phyloP scores from a whole-genome alignment of 2,329 filamentous ascomycete genomes.

The Cryphonectria japonica region DNA sequence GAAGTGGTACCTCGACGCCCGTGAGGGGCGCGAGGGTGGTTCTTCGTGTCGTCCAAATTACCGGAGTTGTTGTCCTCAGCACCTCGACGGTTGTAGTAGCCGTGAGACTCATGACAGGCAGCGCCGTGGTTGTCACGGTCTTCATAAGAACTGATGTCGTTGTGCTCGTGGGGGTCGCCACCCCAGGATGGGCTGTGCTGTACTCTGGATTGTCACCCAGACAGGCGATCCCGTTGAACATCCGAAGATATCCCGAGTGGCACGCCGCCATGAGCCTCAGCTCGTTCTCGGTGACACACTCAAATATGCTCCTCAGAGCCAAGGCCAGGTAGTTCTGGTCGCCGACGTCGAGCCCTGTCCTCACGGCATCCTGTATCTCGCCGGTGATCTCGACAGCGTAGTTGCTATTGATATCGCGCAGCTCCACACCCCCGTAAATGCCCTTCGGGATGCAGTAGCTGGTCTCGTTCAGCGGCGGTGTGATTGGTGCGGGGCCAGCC shows the following conservation, averaged over 20 bases:
- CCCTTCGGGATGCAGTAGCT: slow-evolving; percentile 14
- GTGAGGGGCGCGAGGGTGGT: not conserved
- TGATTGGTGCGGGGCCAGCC: not conserved
- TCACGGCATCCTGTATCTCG: slow-evolving; percentile 4
- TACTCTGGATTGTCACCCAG: not conserved
- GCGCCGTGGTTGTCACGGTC: not conserved
- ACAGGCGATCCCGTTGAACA: not conserved
- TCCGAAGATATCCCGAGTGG: not conserved
- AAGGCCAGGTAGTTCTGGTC: not conserved
- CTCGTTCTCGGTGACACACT: slow-evolving; percentile 1
- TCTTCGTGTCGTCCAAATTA: not conserved
- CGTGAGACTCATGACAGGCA: not conserved
- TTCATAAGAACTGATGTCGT: not conserved
- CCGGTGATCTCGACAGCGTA: slow-evolving; percentile 16
- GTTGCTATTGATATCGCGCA: slow-evolving; percentile 18
- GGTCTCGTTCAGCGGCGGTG: not conserved
- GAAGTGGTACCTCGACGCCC: not conserved
- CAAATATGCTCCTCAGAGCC: slow-evolving; percentile 16
- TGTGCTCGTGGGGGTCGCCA: not conserved
- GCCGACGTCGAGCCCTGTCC: slow-evolving; percentile 7
- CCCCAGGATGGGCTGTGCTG: not conserved
- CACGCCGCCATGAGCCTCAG: slow-evolving; percentile 11
- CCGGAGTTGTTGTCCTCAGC: not conserved
- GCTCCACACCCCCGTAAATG: slow-evolving; percentile 13
- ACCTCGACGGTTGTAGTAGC: not conserved